Evolutionary conservation across 2,329 filamentous ascomycete species (phyloP), one percentile per base, ranked within the genome.

Genomic region (Alternaria arbusti): DNA sequence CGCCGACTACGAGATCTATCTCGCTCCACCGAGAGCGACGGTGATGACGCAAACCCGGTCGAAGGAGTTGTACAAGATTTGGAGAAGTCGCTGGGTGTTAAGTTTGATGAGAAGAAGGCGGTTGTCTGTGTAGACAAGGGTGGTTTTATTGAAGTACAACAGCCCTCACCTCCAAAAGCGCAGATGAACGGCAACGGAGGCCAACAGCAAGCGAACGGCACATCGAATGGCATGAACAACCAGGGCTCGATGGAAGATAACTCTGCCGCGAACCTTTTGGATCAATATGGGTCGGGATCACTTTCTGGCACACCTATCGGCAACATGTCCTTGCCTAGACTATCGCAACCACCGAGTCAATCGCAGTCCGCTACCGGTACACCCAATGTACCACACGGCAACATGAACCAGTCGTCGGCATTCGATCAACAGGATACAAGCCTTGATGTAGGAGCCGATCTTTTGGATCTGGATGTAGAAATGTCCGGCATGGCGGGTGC

Each of bases 71-170:
- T 94, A 23, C 85, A 88, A 45, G 88, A 92, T 58, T 88, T 97
- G 2, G 93, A 97, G 81, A 83, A 85, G 54, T 83, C 88, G 3
- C 85, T 92, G n/a, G 89, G 89, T 17, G 89, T 89, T 59, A 89
- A 87, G 66, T 88, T 92, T 46, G 85, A 87, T 40, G 83, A 86
- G 25, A 87, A 91, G 57, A 86, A 89, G 54, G 85, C 87, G 23
- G 85, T 95, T 8, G 85, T 87, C 40, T 90, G 92, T 49, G 86
- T 96, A 46, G 89, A 96, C 73, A 91, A 92, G 72, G 94, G 93
- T 52, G 93, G 93, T 3, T 87, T 88, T 54, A 81, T 83, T 32
- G 82, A 93, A 78, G 88, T 93, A 79, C 78, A 79, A 59, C 72
- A 72, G 28, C 69, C 72, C 15, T 70, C 69, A 17, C 70, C 77